Conservation (phyloP, 2,329 filamentous ascomycete species). For the Claviceps maximensis region DNA sequence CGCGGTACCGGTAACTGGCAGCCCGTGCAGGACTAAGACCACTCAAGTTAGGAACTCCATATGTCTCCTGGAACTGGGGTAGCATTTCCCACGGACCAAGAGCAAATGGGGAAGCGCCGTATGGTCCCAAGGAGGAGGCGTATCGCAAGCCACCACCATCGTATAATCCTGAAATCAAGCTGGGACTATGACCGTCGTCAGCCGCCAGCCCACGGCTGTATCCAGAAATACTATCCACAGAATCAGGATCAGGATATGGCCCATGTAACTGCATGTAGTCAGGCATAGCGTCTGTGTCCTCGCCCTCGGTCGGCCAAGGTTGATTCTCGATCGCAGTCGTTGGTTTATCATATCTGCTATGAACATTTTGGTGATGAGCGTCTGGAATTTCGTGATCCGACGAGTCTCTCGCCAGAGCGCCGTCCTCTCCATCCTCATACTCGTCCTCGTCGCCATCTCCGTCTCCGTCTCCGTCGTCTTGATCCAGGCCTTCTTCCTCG, state of each 20-base stretch:
- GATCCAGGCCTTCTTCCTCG: background rate
- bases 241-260: conserved; percentile 5
- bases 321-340: conserved; percentile 6
- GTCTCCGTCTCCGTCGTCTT: conserved; percentile 16
- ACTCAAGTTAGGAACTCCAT: conserved; percentile 19
- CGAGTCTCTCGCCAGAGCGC: conserved; percentile 20
- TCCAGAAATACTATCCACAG: background rate
- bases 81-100: conserved; percentile 8
- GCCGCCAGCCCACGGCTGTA: background rate
- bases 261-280: conserved; percentile 6
- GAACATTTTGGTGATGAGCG: background rate
- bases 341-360: conserved; percentile 6
- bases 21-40: conserved; percentile 23
- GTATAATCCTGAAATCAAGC: conserved; percentile 6
- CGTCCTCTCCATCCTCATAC: conserved; percentile 20
- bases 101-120: conserved; percentile 10
- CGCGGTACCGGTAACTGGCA: conserved; percentile 10
- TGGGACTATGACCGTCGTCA: conserved; percentile 1
- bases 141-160: conserved; percentile 4
- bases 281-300: conserved; percentile 1
- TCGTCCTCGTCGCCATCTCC: conserved; percentile 16
- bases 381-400: conserved; percentile 10
- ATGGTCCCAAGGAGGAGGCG: conserved; percentile 5
- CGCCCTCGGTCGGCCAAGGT: conserved; percentile 1
- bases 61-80: conserved; percentile 14